Percentiles rank a stretch among this genome's conserved stretches.
Evolutionary conservation across 495 filamentous ascomycete species (phyloP).

Genomic region (Neurospora sp.): DNA sequence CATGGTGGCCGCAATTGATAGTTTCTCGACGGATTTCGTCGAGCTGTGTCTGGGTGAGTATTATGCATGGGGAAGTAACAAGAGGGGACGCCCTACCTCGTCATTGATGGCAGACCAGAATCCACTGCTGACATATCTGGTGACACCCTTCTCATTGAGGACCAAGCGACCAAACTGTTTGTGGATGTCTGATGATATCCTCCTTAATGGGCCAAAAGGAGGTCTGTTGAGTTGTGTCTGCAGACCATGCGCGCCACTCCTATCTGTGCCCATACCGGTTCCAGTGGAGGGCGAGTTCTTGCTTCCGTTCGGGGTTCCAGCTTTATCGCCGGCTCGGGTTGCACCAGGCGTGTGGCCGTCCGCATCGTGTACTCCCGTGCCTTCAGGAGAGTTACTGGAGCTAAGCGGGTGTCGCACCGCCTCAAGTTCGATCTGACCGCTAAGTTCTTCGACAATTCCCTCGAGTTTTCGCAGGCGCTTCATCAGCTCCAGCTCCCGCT

Average conservation of each 20-base stretch:
- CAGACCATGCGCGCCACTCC: constrained; percentile 5
- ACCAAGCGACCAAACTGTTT: constrained; percentile 74
- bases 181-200: constrained; percentile 35
- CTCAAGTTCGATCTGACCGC: constrained; percentile 43
- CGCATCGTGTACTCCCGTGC: background rate
- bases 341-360: constrained; percentile 8
- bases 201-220: constrained; percentile 12
- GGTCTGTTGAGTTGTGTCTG: background rate
- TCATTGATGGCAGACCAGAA: constrained; percentile 86
- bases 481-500: constrained; percentile 63
- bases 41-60: constrained; percentile 36
- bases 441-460: constrained; percentile 58
- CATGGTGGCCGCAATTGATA: constrained; percentile 56
- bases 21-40: constrained; percentile 64
- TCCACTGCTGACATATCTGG: constrained; percentile 77
- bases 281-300: constrained; percentile 4
- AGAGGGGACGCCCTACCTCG: constrained; percentile 40
- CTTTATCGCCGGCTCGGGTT: constrained; percentile 9
- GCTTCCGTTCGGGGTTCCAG: constrained; percentile 4
- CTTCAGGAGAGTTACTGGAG: constrained; percentile 30
- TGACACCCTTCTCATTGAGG: constrained; percentile 66
- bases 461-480: constrained; percentile 70
- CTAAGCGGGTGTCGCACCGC: constrained; percentile 29
- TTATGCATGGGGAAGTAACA: background rate
- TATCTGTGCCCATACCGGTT: background rate